Evolutionary conservation across 2,329 filamentous ascomycete species (phyloP).

Genomic region (Pseudocercospora macadamiae): DNA sequence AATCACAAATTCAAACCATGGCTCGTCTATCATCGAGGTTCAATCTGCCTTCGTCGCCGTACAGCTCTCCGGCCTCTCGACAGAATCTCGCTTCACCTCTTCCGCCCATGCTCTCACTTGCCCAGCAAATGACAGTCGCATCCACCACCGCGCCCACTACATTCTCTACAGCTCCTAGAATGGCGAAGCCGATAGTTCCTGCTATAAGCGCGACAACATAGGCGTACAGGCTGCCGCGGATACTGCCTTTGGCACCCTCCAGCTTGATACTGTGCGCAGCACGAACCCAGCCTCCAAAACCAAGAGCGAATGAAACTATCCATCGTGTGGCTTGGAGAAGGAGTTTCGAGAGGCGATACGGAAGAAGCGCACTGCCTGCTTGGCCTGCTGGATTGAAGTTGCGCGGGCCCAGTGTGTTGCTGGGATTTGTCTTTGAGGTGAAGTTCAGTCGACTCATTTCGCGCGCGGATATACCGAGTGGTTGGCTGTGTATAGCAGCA

Average conservation of each 20-base stretch:
- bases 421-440: conserved; percentile 71
- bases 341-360: conserved; percentile 88
- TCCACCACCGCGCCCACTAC: conserved; percentile 43
- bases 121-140: conserved; percentile 85
- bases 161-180: conserved; percentile 60
- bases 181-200: conserved; percentile 91
- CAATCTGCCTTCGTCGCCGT: conserved; percentile 61
- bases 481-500: conserved; percentile 88
- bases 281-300: conserved; percentile 95
- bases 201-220: conserved; percentile 93
- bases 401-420: conserved; percentile 61
- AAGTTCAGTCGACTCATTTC: conserved; percentile 82
- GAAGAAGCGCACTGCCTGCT: conserved; percentile 47
- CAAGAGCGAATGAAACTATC: conserved; percentile 86
- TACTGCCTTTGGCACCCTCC: conserved; percentile 52
- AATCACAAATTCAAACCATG: conserved; percentile 17
- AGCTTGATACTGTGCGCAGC: conserved; percentile 79
- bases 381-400: conserved; percentile 31
- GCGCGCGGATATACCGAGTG: conserved; percentile 74
- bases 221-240: conserved; percentile 82
- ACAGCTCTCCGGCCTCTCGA: conserved; percentile 85
- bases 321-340: conserved; percentile 87
- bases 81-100: conserved; percentile 75
- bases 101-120: conserved; percentile 73
- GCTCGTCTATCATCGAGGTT: conserved; percentile 16